Conservation (phyloP, 2,329 filamentous ascomycete species). For the Ophiostoma ips region DNA sequence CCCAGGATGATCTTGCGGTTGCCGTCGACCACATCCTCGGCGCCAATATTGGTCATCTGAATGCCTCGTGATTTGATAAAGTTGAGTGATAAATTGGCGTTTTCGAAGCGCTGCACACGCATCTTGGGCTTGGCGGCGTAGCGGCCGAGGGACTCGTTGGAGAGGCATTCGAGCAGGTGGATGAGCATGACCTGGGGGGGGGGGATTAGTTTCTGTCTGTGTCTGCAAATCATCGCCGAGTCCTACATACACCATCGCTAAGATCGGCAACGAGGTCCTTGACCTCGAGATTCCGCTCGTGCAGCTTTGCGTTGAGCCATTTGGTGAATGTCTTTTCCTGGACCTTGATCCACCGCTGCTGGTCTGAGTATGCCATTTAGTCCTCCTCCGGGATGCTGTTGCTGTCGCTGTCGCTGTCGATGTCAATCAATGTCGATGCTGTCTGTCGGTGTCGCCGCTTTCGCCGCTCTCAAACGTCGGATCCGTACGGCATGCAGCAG, state of each 20-base stretch:
- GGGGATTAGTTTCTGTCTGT: no score
- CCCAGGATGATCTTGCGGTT: slow-evolving; percentile 96
- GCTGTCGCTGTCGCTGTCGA: slow-evolving; percentile 4
- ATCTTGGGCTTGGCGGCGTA: slow-evolving; percentile 95
- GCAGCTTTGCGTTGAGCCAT: slow-evolving; percentile 97
- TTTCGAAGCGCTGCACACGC: slow-evolving; percentile 93
- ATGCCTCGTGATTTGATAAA: slow-evolving; percentile 77
- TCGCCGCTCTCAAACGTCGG: slow-evolving; percentile 24
- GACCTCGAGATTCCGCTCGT: slow-evolving; percentile 62
- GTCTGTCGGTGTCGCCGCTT: slow-evolving; percentile 10
- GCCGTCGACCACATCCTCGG: slow-evolving; percentile 94
- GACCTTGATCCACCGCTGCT: slow-evolving; percentile 60
- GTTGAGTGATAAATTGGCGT: slow-evolving; percentile 89
- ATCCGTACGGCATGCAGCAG: slow-evolving; percentile 35
- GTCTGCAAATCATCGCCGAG: neutral
- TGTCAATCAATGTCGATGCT: no score
- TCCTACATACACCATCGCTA: slow-evolving; percentile 72
- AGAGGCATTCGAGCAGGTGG: slow-evolving; percentile 92
- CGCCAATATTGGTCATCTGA: slow-evolving; percentile 96
- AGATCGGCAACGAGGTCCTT: slow-evolving; percentile 80
- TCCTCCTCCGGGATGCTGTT: slow-evolving; percentile 17
- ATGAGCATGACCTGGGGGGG: slow-evolving; percentile 70
- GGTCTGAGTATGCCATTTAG: slow-evolving; percentile 50
- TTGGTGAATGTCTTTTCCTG: slow-evolving; percentile 99
- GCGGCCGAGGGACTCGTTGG: slow-evolving; percentile 83